Percentiles rank a stretch among this genome's conserved stretches.
phyloP scores from a whole-genome alignment of 2,329 filamentous ascomycete genomes.

The Knufia fluminis region DNA sequence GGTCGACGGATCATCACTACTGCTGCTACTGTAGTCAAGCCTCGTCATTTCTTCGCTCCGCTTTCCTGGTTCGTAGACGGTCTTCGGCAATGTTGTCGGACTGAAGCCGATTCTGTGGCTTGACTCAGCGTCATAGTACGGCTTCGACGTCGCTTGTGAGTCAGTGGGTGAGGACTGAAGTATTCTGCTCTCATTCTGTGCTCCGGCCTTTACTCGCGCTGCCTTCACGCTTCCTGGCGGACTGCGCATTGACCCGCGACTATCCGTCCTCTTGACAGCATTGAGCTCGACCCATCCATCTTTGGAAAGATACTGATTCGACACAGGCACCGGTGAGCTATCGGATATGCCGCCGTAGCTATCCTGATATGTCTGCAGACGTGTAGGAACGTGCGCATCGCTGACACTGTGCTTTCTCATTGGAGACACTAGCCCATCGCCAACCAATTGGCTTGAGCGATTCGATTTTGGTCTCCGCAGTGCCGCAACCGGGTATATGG shows the following conservation, averaged over 20 bases:
- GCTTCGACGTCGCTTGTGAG: neutral
- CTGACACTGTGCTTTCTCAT: neutral
- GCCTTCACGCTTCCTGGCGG: neutral
- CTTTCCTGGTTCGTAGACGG: too few relatives aligned
- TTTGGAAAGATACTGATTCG: neutral
- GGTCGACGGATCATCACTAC: neutral
- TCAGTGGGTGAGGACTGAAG: neutral
- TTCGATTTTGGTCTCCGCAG: neutral
- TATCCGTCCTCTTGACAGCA: neutral
- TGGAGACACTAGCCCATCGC: neutral
- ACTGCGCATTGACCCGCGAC: neutral
- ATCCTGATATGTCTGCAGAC: neutral
- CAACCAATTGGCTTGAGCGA: neutral
- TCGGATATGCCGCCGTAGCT: neutral
- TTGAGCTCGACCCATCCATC: conserved; percentile 2
- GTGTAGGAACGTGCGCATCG: too few relatives aligned
- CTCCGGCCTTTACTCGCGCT: neutral
- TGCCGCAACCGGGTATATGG: neutral
- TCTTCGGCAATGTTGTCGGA: neutral
- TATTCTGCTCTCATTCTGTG: neutral
- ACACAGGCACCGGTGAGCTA: neutral
- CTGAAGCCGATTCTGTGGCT: neutral
- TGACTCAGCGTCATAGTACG: conserved; percentile 2
- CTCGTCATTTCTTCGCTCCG: neutral
- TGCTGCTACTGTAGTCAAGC: neutral